These are phyloP conservation scores for Trichoderma simmonsii DNA, from an alignment of 2,329 filamentous ascomycete genomes.

Conservation along the genomic window DNA sequence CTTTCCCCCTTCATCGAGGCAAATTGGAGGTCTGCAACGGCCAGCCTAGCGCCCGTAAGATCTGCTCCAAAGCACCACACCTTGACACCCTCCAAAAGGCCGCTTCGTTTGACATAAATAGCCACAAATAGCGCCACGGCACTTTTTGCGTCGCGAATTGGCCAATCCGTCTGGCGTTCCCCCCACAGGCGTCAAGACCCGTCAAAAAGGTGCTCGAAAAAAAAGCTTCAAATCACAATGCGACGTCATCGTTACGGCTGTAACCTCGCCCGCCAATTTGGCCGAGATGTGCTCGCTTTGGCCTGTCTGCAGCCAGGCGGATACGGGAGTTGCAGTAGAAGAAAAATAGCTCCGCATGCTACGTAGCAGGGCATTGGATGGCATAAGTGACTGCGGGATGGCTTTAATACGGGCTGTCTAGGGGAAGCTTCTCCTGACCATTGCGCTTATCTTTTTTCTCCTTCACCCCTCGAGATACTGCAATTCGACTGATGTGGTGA, in stretches of 20 bases:
- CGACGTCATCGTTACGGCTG: constrained; percentile 18
- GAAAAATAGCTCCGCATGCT: background rate
- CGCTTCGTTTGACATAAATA: constrained; percentile 12
- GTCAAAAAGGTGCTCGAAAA: background rate
- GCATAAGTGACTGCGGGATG: background rate
- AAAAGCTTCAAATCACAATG: background rate
- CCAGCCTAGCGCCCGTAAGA: background rate
- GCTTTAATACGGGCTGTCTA: background rate
- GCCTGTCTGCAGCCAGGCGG: constrained; percentile 6
- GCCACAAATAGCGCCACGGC: background rate
- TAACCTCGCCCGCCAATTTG: constrained; percentile 12
- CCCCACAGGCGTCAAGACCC: background rate
- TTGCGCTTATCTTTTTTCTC: background rate
- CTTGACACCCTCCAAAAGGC: background rate
- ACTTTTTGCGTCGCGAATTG: constrained; percentile 6
- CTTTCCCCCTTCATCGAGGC: background rate
- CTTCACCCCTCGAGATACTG: background rate
- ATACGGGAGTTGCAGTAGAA: background rate
- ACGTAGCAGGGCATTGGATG: constrained; percentile 11
- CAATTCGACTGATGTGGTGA: background rate
- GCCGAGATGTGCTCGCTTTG: constrained; percentile 9
- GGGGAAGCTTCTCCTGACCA: constrained; percentile 12
- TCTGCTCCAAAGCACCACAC: constrained; percentile 2
- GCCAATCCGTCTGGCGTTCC: constrained; percentile 1
- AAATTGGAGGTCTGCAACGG: background rate